Evolutionary conservation across 805 yeast genomes (phyloP), one percentile per base, ranked within the genome.

Genomic region (Nematodospora valgi): DNA sequence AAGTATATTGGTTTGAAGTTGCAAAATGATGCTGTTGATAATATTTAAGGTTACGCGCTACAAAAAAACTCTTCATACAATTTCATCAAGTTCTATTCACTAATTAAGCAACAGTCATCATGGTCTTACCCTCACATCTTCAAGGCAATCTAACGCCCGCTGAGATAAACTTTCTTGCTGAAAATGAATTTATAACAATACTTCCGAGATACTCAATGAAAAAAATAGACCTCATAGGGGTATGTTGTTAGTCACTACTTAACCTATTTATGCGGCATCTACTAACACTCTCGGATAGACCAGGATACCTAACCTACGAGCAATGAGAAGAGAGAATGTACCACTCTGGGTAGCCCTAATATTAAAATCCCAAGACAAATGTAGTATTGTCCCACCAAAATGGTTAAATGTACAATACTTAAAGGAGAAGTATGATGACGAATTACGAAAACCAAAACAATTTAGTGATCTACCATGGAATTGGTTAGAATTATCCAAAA

Each of bases 261-360:
- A 7, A 5, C 24, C 24, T 11, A 11, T 22, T 12, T 22, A 11
- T 12, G 11, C 24, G 11, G 24, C 13, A 14, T 15, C 5, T 36
- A 41, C 44, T 45, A 45, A 43, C 46, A 9, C 5, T 19, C 20
- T 58, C 3, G 7, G 7, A 26, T 56, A 76, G 59, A 64, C 74
- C 18, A 64, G 62, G 27, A 51, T 78, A 19, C 88, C 91, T 0
- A 62, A 68, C 6, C 59, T 86, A 23, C 58, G 74, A 29, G 86
- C 94, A 0, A 70, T 84, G 74, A 73, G 82, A 41, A 70, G 89
- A 34, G 74, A 72, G 13, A 66, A 74, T 30, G 78, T 93, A 0
- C 95, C 96, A 0, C 44, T 91, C 2, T 93, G 98, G 98, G 64
- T 86, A 14, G 98, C 97, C 0, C 54, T 89, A 6, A 62, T 89